Conservation (phyloP, 2,329 filamentous ascomycete species). For the Pseudogymnoascus pannorum region DNA sequence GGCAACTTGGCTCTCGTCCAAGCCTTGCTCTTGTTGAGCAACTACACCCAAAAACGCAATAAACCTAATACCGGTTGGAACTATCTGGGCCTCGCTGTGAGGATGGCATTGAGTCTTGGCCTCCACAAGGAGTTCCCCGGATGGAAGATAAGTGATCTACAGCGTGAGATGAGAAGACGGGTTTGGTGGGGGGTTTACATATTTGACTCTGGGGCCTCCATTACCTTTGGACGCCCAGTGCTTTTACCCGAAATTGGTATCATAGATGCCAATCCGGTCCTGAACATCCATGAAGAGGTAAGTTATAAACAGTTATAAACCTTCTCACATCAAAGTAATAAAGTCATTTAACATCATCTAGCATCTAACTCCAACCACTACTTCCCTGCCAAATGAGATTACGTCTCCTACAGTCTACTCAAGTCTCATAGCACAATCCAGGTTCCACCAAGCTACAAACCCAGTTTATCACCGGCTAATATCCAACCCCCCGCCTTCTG, state of each 20-base stretch:
- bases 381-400: conserved; percentile 31
- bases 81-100: conserved; percentile 42
- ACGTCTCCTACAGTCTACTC: conserved; percentile 36
- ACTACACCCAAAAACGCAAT: conserved; percentile 40
- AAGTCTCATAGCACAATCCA: conserved; percentile 34
- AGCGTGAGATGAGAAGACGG: conserved; percentile 33
- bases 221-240: conserved; percentile 38
- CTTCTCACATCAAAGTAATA: background rate
- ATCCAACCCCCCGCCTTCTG: conserved; percentile 33
- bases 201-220: conserved; percentile 40
- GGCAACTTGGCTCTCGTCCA: conserved; percentile 30
- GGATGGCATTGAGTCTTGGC: conserved; percentile 43
- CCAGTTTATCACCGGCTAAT: conserved; percentile 38
- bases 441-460: conserved; percentile 37
- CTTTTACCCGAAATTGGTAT: conserved; percentile 15
- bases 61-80: conserved; percentile 46
- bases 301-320: background rate
- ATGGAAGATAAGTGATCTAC: conserved; percentile 34
- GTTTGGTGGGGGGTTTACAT: conserved; percentile 40
- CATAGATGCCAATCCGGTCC: conserved; percentile 15
- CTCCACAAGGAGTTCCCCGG: conserved; percentile 38
- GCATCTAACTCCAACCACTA: conserved; percentile 32
- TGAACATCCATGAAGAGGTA: conserved; percentile 19
- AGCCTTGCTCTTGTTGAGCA: conserved; percentile 28
- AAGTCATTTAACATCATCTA: conserved; percentile 12